Evolutionary conservation across 208 protist species (phyloP).

Genomic region (Crithidia expoeki): DNA sequence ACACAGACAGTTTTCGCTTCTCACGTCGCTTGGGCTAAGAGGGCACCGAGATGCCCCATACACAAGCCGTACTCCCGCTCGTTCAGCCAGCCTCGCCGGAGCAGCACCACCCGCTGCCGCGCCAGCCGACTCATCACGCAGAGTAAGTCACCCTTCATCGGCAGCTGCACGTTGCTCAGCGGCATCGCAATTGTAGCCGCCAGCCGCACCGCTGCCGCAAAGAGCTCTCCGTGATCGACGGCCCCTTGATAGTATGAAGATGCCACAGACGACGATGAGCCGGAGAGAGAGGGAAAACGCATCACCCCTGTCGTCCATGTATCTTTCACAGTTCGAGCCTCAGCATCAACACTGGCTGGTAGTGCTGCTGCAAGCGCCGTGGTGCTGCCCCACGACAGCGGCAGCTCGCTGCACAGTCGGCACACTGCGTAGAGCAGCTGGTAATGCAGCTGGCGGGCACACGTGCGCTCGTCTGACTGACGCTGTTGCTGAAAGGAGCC

Average conservation of each 20-base stretch:
- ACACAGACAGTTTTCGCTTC: not conserved
- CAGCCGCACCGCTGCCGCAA: constrained; percentile 22
- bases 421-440: constrained; percentile 44
- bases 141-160: constrained; percentile 55
- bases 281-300: not conserved
- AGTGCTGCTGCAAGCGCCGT: not conserved
- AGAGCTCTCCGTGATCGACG: not conserved
- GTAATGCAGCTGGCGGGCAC: constrained; percentile 30
- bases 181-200: constrained; percentile 35
- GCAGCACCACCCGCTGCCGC: constrained; percentile 19
- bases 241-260: no score
- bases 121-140: constrained; percentile 45
- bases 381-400: constrained; percentile 1
- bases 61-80: constrained; percentile 36
- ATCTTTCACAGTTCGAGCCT: not conserved
- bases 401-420: constrained; percentile 33
- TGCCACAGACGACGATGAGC: not conserved
- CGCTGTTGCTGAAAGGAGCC: not conserved
- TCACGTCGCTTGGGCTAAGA: constrained; percentile 42
- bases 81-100: constrained; percentile 10
- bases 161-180: constrained; percentile 40
- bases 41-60: constrained; percentile 31
- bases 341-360: not conserved
- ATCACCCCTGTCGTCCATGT: not conserved
- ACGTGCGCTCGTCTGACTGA: constrained; percentile 1